A percentile compares a stretch with the other conserved stretches of the same genome.
Evolutionary conservation across 345 rosid genomes (phyloP).

Genomic region (Mercurialis annua): DNA sequence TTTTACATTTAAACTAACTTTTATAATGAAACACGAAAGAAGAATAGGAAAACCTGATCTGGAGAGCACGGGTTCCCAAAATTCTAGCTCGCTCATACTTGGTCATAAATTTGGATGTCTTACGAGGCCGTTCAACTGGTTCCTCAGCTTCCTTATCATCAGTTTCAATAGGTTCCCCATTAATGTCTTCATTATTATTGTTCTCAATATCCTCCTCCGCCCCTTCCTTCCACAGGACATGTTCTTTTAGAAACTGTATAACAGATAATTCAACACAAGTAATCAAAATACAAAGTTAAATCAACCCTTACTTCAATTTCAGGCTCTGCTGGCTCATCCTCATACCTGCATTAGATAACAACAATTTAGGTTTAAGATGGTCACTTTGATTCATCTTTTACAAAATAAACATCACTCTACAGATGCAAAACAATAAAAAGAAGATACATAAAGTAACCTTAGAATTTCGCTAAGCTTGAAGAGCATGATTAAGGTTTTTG

Average conservation of each 20-base stretch:
- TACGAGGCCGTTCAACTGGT: constrained; percentile 43
- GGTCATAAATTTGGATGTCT: constrained; percentile 75
- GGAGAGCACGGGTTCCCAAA: constrained; percentile 78
- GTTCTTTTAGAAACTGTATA: too few relatives aligned
- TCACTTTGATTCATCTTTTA: too few relatives aligned
- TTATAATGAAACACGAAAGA: background rate
- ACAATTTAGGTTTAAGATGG: too few relatives aligned
- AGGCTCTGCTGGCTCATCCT: constrained; percentile 86
- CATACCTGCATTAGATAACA: constrained; percentile 64
- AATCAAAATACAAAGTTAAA: too few relatives aligned
- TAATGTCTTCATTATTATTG: constrained; percentile 50
- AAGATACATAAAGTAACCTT: too few relatives aligned
- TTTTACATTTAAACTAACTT: background rate
- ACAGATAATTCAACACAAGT: too few relatives aligned
- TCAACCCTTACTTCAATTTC: constrained; percentile 72
- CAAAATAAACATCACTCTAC: too few relatives aligned
- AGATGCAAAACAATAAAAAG: too few relatives aligned
- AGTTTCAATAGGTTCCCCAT: constrained; percentile 58
- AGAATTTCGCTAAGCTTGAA: too few relatives aligned
- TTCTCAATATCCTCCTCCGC: constrained; percentile 62
- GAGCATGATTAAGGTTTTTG: too few relatives aligned
- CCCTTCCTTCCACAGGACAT: too few relatives aligned
- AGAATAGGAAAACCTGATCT: constrained; percentile 51
- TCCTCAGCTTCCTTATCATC: constrained; percentile 55
- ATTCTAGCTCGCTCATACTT: constrained; percentile 86